Evolutionary conservation across 2,329 filamentous ascomycete genomes (phyloP), one percentile per base, ranked within the genome.

Genomic region (Penicillium sp.): DNA sequence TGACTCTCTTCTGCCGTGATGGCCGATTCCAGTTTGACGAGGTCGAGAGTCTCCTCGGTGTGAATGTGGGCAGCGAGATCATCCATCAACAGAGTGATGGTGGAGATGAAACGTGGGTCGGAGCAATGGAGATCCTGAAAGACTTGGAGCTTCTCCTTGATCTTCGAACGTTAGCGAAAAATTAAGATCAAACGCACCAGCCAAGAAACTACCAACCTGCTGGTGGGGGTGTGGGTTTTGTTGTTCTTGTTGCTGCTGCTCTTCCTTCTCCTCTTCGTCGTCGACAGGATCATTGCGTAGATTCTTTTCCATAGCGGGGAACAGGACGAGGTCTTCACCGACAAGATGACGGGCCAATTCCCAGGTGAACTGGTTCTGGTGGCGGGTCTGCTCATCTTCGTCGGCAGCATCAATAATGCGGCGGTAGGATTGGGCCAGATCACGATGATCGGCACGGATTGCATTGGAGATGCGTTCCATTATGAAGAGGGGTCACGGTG

Each of bases 321-420:
- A 84, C 0, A 85, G 71, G 9, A 85, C 71, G 49, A 83, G 64
- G 58, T 83, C 81, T 55, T 83, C 79, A 8, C 75, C 79, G 47
- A 82, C 72, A 0, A 78, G 74, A 62, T 83, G 80, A 9, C 80
- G 77, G 23, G 80, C 77, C 0, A 83, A 70, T 54, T 81, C 78
- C 81, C 81, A 82, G 13, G 75, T 77, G 56, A 83, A 80, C 54
- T 80, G 75, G 51, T 83, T 83, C 52, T 79, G 75, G 54, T 71
- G 81, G 11, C 76, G 72, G 5, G 68, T 70, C 50, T 77, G 72
- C 23, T 77, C 71, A 28, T 81, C 79, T 28, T 63, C 60, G 47
- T 81, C 74, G 14, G 61, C 64, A 5, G 75, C 68, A 36, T 73
- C 70, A 53, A 77, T 57, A 31, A 82, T 71, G 14, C 74, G 72